Evolutionary conservation across 768 basidiomycete genomes (phyloP).

Genomic region (Leccinum sublutescens): DNA sequence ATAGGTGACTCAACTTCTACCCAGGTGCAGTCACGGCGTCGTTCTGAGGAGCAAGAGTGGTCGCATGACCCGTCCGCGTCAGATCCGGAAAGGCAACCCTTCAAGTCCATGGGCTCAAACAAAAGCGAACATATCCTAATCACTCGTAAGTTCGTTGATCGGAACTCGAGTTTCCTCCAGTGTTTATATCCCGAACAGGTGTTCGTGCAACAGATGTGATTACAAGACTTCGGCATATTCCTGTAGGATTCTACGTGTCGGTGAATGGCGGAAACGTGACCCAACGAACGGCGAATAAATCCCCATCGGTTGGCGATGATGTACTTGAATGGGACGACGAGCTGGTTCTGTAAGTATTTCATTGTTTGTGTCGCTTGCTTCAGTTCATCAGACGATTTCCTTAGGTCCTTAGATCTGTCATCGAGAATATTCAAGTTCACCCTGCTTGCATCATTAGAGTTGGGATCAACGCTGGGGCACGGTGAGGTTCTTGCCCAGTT

Average conservation of each 20-base stretch:
- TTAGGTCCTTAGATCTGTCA: not conserved
- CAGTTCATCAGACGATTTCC: not conserved
- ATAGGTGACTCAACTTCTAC: not conserved
- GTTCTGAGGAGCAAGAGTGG: not conserved
- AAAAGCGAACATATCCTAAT: not conserved
- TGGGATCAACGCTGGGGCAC: not conserved
- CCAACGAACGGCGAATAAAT: not conserved
- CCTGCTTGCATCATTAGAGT: constrained; percentile 7
- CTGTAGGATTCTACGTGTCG: not conserved
- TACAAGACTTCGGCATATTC: not conserved
- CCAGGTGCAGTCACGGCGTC: not conserved
- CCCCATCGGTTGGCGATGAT: not conserved
- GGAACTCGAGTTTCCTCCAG: not conserved
- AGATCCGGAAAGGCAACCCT: not conserved
- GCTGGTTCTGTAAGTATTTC: not conserved
- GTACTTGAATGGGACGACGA: constrained; percentile 1
- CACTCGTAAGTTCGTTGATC: not conserved
- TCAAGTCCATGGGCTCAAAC: not conserved
- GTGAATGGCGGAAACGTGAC: not conserved
- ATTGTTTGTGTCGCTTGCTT: not conserved
- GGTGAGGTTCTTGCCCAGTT: constrained; percentile 1
- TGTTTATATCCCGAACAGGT: not conserved
- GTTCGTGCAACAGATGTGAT: not conserved
- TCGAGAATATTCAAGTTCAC: not conserved
- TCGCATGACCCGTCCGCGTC: not conserved